Base-by-base conservation (phyloP, 1,139 yeast genomes). In the Yamadazyma triangularis region DNA sequence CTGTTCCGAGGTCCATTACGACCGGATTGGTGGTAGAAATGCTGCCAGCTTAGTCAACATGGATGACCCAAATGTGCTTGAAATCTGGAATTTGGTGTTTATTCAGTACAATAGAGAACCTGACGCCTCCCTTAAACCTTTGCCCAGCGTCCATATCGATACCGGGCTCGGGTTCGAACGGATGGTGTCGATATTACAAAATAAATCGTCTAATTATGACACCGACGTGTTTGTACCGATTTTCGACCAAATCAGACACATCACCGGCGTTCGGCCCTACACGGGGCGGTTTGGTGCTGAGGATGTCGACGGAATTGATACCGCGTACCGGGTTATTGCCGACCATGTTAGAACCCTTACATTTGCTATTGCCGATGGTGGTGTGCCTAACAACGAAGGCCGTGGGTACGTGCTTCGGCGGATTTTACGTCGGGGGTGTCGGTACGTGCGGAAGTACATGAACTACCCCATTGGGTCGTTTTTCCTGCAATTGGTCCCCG, bases 101-200 rank as follows among this genome's bases (percentile, higher is more conserved):
- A 91, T 91, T 55, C 97, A 91, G 64, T 91, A 68, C 66, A 93
- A 91, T 70, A 81, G 99, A 60, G 98, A 91, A 64, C 65, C 89
- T 11, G 94, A 84, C 56, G 77, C 84, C 10, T 65, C 83, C 22
- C 74, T 91, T 58, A 81, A 74, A 55, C 61, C 89, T 4, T 72
- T 91, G 50, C 99, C 99, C 29, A 87, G 88, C 31, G 81, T 88
- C 62, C 99, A 91, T 57, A 78, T 91, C 41, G 99, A 91, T 56
- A 91, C 99, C 19, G 99, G 99, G 63, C 75, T 91, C 88, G 99
- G 99, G 29, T 91, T 89, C 51, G 99, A 91, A 69, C 80, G 99
- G 63, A 75, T 91, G 53, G 99, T 91, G 15, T 87, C 96, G 4
- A 80, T 91, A 36, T 74, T 91, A 53, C 98, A 93, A 64, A 79